These are phyloP conservation scores for Acer negundo DNA, from an alignment of 345 rosid genomes.

Conservation along the genomic window DNA sequence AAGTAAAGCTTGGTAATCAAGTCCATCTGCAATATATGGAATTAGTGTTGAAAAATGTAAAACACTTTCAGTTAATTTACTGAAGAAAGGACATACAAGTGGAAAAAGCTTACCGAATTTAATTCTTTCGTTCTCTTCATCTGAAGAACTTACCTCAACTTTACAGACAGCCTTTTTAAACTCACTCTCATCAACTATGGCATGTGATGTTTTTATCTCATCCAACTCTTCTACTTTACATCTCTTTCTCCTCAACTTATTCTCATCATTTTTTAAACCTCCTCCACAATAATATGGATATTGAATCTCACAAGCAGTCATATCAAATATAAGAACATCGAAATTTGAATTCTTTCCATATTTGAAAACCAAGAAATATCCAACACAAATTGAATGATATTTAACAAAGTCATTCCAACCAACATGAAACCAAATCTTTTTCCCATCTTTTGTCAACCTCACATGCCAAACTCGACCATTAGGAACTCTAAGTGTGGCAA, in stretches of 20 bases:
- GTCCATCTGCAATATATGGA: background rate
- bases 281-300: conserved; percentile 32
- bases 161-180: background rate
- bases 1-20: background rate
- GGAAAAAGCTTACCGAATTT: conserved; percentile 28
- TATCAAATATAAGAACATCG: conserved; percentile 33
- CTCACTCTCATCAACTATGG: background rate
- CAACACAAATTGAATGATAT: conserved; percentile 31
- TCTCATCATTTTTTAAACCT: background rate
- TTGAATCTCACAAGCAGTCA: conserved; percentile 38
- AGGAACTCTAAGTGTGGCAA: conserved; percentile 33
- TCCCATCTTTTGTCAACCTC: conserved; percentile 27
- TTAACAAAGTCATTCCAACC: conserved; percentile 43
- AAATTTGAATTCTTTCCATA: conserved; percentile 39
- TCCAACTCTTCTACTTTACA: conserved; percentile 15
- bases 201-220: background rate
- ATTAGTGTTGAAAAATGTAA: background rate
- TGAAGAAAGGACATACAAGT: background rate
- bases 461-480: conserved; percentile 42
- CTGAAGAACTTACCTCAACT: conserved; percentile 3
- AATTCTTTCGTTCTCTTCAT: background rate
- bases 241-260: background rate
- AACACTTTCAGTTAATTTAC: background rate
- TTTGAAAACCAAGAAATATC: conserved; percentile 39
- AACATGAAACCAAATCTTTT: conserved; percentile 39